A percentile compares a stretch with the other conserved stretches of the same genome.
Evolutionary conservation across 2,329 filamentous ascomycete genomes (phyloP).

Genomic region (Calonectria pteridis): DNA sequence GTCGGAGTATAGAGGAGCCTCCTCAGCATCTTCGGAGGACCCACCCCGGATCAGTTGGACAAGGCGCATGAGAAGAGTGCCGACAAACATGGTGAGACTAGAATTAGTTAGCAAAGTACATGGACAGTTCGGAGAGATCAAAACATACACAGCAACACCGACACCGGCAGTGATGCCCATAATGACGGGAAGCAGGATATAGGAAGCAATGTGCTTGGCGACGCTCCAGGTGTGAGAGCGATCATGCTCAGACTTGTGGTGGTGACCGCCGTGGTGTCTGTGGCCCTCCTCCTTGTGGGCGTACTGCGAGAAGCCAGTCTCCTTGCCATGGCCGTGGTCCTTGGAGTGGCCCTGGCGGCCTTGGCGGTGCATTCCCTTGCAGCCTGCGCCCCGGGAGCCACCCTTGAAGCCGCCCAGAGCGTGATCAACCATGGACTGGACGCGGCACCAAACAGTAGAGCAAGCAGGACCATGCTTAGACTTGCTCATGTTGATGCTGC

Average conservation of each 20-base stretch:
- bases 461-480: slow-evolving; percentile 46
- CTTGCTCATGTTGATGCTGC: slow-evolving; percentile 56
- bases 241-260: slow-evolving; percentile 40
- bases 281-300: slow-evolving; percentile 24
- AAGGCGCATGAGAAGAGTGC: slow-evolving; percentile 70
- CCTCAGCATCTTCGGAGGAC: slow-evolving; percentile 11
- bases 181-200: slow-evolving; percentile 75
- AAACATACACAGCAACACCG: slow-evolving; percentile 71
- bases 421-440: slow-evolving; percentile 53
- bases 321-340: slow-evolving; percentile 34
- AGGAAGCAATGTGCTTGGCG: slow-evolving; percentile 68
- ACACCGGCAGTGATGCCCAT: slow-evolving; percentile 78
- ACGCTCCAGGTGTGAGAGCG: slow-evolving; percentile 57
- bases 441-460: slow-evolving; percentile 64
- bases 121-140: not conserved
- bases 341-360: slow-evolving; percentile 26
- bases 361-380: slow-evolving; percentile 40
- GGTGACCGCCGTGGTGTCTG: slow-evolving; percentile 41
- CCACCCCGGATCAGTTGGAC: slow-evolving; percentile 62
- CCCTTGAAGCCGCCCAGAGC: slow-evolving; percentile 45
- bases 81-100: slow-evolving; percentile 74
- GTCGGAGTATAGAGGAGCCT: slow-evolving; percentile 9
- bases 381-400: slow-evolving; percentile 42
- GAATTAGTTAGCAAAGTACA: slow-evolving; percentile 43
- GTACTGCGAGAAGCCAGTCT: slow-evolving; percentile 12